Percentiles rank a stretch among this genome's conserved stretches.
These are phyloP conservation scores for Pyricularia pennisetigena DNA, from an alignment of 2,329 filamentous ascomycete species.

Conservation along the genomic window DNA sequence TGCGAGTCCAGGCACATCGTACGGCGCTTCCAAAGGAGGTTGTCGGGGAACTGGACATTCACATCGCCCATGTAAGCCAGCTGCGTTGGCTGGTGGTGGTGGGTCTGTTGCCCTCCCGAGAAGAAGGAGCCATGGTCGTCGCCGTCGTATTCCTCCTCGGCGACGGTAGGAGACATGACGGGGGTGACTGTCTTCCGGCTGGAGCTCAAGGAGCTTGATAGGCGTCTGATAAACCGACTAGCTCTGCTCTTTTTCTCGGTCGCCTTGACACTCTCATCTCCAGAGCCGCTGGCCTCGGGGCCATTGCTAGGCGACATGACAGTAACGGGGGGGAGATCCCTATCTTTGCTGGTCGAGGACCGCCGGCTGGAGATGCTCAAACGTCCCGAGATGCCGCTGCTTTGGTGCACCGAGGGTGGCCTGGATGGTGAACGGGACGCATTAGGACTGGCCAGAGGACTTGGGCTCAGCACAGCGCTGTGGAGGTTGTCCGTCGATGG, in stretches of 20 bases:
- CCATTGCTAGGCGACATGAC: conserved; percentile 29
- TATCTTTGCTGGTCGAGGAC: conserved; percentile 40
- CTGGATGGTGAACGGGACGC: conserved; percentile 34
- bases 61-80: conserved; percentile 74
- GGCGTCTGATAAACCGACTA: conserved; percentile 47
- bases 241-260: conserved; percentile 33
- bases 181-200: conserved; percentile 34
- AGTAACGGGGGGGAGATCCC: conserved; percentile 17
- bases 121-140: conserved; percentile 7
- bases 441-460: conserved; percentile 9
- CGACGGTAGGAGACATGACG: conserved; percentile 38
- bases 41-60: conserved; percentile 96
- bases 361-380: conserved; percentile 55
- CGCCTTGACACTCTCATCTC: conserved; percentile 34
- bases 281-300: conserved; percentile 34
- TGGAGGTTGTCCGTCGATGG: conserved; percentile 32
- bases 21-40: conserved; percentile 89
- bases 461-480: conserved; percentile 9
- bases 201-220: conserved; percentile 42
- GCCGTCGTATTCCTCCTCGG: conserved; percentile 33
- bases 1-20: conserved; percentile 76
- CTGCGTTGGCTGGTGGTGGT: conserved; percentile 24
- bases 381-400: conserved; percentile 45
- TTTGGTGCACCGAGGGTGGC: conserved; percentile 35
- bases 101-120: conserved; percentile 2